Evolutionary conservation across 2,329 filamentous ascomycete species (phyloP).

Genomic region (Shiraia bambusicola): DNA sequence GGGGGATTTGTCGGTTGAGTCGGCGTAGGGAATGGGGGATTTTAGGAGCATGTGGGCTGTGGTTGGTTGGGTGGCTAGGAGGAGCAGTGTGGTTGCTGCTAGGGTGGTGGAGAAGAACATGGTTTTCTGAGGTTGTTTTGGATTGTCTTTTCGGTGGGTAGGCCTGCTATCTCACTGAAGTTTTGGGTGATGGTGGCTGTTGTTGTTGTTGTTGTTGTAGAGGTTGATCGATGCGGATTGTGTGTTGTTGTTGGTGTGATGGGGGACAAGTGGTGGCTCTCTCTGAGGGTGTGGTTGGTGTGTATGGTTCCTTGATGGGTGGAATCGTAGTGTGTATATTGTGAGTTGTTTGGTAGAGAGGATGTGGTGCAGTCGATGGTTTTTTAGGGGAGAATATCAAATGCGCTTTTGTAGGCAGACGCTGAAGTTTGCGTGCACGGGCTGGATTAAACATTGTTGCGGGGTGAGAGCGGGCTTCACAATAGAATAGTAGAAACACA

Average conservation of each 20-base stretch:
- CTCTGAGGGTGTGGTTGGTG: conserved; percentile 6
- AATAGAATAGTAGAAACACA: conserved; percentile 22
- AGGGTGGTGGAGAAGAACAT: conserved; percentile 14
- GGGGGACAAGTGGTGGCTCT: conserved; percentile 4
- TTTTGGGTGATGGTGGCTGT: no score
- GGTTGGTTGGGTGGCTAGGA: conserved; percentile 58
- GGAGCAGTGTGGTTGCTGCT: conserved; percentile 31
- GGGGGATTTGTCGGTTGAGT: conserved; percentile 59
- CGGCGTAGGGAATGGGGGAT: conserved; percentile 65
- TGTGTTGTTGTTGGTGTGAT: conserved; percentile 6
- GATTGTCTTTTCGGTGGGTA: conserved; percentile 2
- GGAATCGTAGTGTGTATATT: conserved; percentile 1
- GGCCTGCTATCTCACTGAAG: no score
- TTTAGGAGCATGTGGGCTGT: conserved; percentile 79
- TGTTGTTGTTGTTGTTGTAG: no score
- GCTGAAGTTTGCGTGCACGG: neutral
- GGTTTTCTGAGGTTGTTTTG: no score
- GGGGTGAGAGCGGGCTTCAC: conserved; percentile 16
- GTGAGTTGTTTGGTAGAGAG: conserved; percentile 1
- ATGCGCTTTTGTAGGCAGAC: conserved; percentile 12
- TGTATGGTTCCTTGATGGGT: neutral
- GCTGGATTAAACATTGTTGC: conserved; percentile 14
- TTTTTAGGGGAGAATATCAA: conserved; percentile 9
- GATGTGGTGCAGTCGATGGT: conserved; percentile 13
- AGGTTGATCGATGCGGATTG: conserved; percentile 7